Conservation (phyloP, 192 early-diverging fungal species). For the Dimargaris cristalligena region DNA sequence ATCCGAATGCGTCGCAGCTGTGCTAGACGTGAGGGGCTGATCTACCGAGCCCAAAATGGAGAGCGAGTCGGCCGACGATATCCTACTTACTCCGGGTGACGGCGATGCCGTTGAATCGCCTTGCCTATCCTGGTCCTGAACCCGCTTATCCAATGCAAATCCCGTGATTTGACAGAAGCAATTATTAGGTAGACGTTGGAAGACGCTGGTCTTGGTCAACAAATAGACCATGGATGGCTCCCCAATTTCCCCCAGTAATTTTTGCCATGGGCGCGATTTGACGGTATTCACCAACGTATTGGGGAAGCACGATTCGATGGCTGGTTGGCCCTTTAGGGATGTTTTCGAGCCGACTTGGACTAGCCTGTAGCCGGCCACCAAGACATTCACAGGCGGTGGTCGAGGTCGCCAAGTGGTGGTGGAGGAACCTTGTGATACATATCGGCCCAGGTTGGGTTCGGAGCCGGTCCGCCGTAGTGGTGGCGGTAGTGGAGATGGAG, state of each 20-base stretch:
- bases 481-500: too few species aligned
- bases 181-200: not conserved
- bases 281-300: slow-evolving; percentile 9
- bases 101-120: not conserved
- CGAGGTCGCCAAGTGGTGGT: too few species aligned
- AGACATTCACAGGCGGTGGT: too few species aligned
- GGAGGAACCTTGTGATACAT: too few species aligned
- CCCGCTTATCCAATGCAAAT: not conserved
- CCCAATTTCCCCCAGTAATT: not conserved
- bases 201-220: slow-evolving; percentile 1
- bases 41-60: not conserved
- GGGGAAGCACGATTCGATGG: not conserved
- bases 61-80: not conserved
- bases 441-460: too few species aligned
- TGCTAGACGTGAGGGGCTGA: not conserved
- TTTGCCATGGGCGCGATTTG: slow-evolving; percentile 4
- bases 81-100: not conserved
- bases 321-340: not conserved
- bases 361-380: too few species aligned
- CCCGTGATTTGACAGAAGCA: slow-evolving; percentile 5
- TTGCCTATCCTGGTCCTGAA: not conserved
- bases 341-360: too few species aligned
- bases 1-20: not conserved
- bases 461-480: too few species aligned
- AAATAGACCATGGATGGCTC: slow-evolving; percentile 6